These are phyloP conservation scores for Hypoxylon sp. DNA, from an alignment of 2,329 filamentous ascomycete genomes.

Conservation along the genomic window DNA sequence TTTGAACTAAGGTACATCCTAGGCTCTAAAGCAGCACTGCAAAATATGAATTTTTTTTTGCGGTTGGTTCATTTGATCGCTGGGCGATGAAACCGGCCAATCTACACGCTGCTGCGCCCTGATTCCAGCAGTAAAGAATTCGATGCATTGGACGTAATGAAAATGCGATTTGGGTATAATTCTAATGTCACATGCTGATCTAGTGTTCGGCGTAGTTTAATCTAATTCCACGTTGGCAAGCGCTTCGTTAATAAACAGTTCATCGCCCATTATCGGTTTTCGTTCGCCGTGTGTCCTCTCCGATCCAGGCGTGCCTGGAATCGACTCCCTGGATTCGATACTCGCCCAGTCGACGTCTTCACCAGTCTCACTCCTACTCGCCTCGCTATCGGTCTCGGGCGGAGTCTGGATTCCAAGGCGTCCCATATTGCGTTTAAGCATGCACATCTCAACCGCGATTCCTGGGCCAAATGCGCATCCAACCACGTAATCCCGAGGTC, in stretches of 20 bases:
- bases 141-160: constrained; percentile 5
- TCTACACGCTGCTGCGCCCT: too few relatives aligned
- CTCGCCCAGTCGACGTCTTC: constrained; percentile 56
- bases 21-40: background rate
- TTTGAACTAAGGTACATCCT: background rate
- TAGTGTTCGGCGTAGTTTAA: constrained; percentile 26
- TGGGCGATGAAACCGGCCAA: background rate
- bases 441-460: constrained; percentile 77
- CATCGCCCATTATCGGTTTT: constrained; percentile 20
- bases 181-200: constrained; percentile 16
- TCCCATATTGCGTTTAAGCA: constrained; percentile 68
- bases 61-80: background rate
- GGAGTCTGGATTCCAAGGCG: constrained; percentile 61
- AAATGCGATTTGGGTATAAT: constrained; percentile 35
- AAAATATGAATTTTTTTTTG: background rate
- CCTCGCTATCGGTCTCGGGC: constrained; percentile 69
- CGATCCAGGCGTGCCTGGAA: constrained; percentile 40
- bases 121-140: constrained; percentile 1
- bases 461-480: constrained; percentile 80
- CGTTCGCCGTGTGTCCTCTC: constrained; percentile 18
- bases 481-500: constrained; percentile 70
- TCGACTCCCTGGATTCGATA: constrained; percentile 45
- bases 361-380: constrained; percentile 60
- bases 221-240: constrained; percentile 49
- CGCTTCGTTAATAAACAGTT: constrained; percentile 48